phyloP scores from a whole-genome alignment of 2,329 filamentous ascomycete species.

The Grosmannia penicillata region DNA sequence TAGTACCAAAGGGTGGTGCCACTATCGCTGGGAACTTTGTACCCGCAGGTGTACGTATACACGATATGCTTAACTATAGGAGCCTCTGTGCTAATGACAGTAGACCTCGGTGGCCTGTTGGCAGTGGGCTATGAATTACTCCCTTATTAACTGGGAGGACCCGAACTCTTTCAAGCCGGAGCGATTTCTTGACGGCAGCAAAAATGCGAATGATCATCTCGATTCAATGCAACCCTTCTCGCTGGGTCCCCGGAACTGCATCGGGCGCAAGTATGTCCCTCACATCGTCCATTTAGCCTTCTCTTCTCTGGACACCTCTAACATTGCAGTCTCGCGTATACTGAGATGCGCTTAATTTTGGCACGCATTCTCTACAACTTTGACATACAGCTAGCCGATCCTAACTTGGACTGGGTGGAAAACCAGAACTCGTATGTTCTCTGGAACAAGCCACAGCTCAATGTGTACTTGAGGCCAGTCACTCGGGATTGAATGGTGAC shows the following conservation, averaged over 20 bases:
- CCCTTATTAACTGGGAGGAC: constrained; percentile 24
- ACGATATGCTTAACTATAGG: constrained; percentile 23
- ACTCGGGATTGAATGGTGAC: too few species aligned
- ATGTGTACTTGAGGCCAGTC: constrained; percentile 7
- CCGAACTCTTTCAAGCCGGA: constrained; percentile 13
- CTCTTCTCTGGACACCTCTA: background rate
- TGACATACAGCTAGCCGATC: constrained; percentile 13
- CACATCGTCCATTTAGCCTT: background rate
- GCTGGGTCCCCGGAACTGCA: constrained; percentile 8
- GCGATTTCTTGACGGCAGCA: constrained; percentile 18
- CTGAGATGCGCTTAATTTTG: constrained; percentile 12
- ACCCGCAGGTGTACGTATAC: constrained; percentile 14
- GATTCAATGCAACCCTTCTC: constrained; percentile 19
- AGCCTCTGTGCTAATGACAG: constrained; percentile 24
- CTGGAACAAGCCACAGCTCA: constrained; percentile 11
- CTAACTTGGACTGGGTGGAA: constrained; percentile 8
- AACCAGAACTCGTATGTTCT: constrained; percentile 10
- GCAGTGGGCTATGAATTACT: constrained; percentile 17
- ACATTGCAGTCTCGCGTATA: constrained; percentile 9
- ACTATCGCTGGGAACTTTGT: constrained; percentile 16
- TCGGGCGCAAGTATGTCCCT: constrained; percentile 8
- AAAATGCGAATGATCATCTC: constrained; percentile 24
- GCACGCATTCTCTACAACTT: constrained; percentile 12
- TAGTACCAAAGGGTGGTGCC: constrained; percentile 15
- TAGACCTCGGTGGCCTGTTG: constrained; percentile 2